phyloP scores from a whole-genome alignment of 306 rosid species.

The Adenanthera pavonina region DNA sequence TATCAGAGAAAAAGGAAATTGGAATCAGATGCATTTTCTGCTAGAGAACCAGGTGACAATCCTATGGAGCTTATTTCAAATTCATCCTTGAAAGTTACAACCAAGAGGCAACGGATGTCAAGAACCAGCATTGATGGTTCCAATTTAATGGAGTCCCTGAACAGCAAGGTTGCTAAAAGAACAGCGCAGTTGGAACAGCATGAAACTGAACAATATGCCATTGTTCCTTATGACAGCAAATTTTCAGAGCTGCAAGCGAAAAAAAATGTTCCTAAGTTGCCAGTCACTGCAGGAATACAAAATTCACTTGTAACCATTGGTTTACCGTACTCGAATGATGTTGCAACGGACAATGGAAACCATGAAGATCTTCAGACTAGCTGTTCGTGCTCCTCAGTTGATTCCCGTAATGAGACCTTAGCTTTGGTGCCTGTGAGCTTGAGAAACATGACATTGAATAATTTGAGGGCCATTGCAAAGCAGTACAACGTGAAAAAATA shows the following conservation, averaged over 20 bases:
- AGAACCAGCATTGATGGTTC: conserved; percentile 35
- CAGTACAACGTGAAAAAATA: conserved; percentile 21
- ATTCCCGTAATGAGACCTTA: conserved; percentile 29
- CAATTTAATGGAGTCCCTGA: conserved; percentile 36
- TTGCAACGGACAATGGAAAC: conserved; percentile 35
- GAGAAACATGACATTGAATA: conserved; percentile 12
- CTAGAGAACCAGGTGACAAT: conserved; percentile 33
- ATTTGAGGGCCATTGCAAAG: conserved; percentile 56
- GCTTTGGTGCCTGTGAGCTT: conserved; percentile 19
- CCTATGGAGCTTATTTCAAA: conserved; percentile 34
- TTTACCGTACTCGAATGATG: conserved; percentile 27
- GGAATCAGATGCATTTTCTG: conserved; percentile 32
- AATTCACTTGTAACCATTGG: conserved; percentile 38
- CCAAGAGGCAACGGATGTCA: conserved; percentile 50
- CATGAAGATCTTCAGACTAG: conserved; percentile 23
- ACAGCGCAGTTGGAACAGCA: conserved; percentile 32
- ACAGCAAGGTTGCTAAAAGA: conserved; percentile 33
- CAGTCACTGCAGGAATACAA: conserved; percentile 10
- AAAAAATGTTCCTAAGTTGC: conserved; percentile 28
- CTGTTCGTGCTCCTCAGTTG: conserved; percentile 15
- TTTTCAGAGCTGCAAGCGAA: conserved; percentile 49
- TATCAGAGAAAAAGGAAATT: conserved; percentile 44
- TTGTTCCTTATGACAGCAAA: conserved; percentile 42
- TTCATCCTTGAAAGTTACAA: conserved; percentile 33
- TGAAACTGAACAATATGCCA: conserved; percentile 39